Evolutionary conservation across 805 yeast species (phyloP).

Genomic region (Wickerhamomyces silvicola): DNA sequence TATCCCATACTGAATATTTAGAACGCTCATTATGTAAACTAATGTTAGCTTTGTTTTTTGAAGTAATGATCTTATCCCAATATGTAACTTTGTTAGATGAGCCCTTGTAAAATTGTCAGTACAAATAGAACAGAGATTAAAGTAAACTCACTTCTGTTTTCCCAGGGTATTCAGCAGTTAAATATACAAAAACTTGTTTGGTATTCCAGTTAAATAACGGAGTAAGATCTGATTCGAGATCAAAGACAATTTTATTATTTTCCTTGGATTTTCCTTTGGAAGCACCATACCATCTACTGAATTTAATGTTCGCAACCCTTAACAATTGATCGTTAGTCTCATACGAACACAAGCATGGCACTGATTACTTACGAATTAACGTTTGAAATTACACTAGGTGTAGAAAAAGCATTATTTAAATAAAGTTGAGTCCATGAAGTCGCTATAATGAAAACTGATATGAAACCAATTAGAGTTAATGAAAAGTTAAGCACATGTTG

Average conservation of each 20-base stretch:
- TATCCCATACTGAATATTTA: conserved; percentile 86
- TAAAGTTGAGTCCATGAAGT: conserved; percentile 45
- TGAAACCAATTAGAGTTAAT: conserved; percentile 41
- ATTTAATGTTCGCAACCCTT: conserved; percentile 36
- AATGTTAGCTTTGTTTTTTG: conserved; percentile 52
- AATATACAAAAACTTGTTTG: conserved; percentile 87
- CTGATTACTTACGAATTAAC: conserved; percentile 29
- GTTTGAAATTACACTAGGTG: conserved; percentile 32
- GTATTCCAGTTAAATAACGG: conserved; percentile 95
- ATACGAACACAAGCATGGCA: no score
- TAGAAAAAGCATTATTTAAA: conserved; percentile 35
- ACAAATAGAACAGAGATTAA: conserved; percentile 40
- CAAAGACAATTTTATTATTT: conserved; percentile 65
- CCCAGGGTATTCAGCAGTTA: conserved; percentile 73
- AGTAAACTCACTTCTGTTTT: conserved; percentile 45
- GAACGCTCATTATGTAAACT: conserved; percentile 47
- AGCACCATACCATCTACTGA: conserved; percentile 64
- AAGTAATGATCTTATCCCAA: conserved; percentile 81
- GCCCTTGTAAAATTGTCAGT: conserved; percentile 25
- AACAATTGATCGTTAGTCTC: conserved; percentile 11
- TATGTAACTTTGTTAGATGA: conserved; percentile 66
- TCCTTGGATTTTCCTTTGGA: conserved; percentile 63
- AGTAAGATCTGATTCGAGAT: conserved; percentile 65
- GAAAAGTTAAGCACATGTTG: conserved; percentile 51
- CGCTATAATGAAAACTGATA: conserved; percentile 41